These are phyloP conservation scores for Dactylellina cionopaga DNA, from an alignment of 2,329 filamentous ascomycete species.

Conservation along the genomic window DNA sequence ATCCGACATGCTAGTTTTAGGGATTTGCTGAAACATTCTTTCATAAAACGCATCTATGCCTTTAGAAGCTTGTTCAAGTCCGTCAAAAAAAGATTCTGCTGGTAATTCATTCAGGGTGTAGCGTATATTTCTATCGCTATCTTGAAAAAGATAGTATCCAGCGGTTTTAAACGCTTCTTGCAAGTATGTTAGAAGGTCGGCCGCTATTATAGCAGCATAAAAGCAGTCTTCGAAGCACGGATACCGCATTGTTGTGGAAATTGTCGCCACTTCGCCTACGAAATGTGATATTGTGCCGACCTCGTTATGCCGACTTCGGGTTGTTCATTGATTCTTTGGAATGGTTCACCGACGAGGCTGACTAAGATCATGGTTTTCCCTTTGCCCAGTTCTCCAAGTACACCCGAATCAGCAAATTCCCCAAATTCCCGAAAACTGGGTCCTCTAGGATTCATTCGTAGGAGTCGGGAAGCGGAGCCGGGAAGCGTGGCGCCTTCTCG, in stretches of 20 bases:
- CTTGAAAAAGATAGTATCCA: neutral
- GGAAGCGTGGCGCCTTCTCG: too few relatives aligned
- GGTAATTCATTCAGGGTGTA: neutral
- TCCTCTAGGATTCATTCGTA: too few relatives aligned
- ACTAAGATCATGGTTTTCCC: conserved; percentile 5
- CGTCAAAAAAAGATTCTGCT: neutral
- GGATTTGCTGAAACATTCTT: conserved; percentile 14
- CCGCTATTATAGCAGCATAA: neutral
- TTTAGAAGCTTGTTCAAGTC: neutral
- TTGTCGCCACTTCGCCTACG: conserved; percentile 3
- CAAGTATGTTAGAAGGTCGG: neutral
- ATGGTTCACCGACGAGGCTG: neutral
- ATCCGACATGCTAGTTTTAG: neutral
- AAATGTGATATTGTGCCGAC: neutral
- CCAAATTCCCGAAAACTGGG: too few relatives aligned
- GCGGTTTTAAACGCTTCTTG: neutral
- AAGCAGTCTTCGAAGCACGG: neutral
- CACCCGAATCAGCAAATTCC: too few relatives aligned
- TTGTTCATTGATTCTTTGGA: neutral
- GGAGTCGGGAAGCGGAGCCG: too few relatives aligned
- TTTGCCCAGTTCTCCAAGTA: conserved; percentile 4
- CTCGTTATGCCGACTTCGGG: neutral
- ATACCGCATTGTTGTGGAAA: neutral
- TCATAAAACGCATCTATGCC: conserved; percentile 13
- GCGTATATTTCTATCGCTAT: neutral